phyloP scores from a whole-genome alignment of 2,329 filamentous ascomycete species.

The Shiraia bambusicola region DNA sequence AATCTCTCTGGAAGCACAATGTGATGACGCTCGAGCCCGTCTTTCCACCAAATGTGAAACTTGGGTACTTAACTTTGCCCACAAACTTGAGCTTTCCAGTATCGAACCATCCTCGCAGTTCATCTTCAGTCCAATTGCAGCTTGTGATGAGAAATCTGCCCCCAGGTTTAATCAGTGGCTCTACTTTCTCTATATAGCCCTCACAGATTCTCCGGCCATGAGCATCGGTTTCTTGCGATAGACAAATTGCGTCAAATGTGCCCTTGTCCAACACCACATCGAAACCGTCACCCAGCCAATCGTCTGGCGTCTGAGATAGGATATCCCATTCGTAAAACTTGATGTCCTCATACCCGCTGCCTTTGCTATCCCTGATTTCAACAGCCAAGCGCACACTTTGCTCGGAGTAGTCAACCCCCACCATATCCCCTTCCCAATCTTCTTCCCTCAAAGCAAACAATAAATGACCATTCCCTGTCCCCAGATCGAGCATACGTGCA shows the following conservation, averaged over 20 bases:
- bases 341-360: constrained; percentile 39
- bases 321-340: constrained; percentile 58
- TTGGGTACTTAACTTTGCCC: constrained; percentile 74
- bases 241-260: constrained; percentile 90
- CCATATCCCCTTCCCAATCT: constrained; percentile 68
- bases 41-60: constrained; percentile 84
- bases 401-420: constrained; percentile 86
- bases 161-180: constrained; percentile 66
- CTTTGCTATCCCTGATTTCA: constrained; percentile 54
- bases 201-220: constrained; percentile 67
- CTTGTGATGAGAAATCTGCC: constrained; percentile 85
- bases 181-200: constrained; percentile 69
- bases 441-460: constrained; percentile 75
- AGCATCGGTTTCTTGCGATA: constrained; percentile 60
- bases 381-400: constrained; percentile 73
- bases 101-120: constrained; percentile 79
- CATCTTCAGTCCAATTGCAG: constrained; percentile 96
- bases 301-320: constrained; percentile 42
- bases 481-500: constrained; percentile 74
- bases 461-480: constrained; percentile 91
- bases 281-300: constrained; percentile 69
- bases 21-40: constrained; percentile 89
- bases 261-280: constrained; percentile 97
- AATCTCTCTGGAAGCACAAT: constrained; percentile 68
- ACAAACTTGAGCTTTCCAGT: constrained; percentile 59